Base-by-base conservation (phyloP, 2,329 filamentous ascomycete species). In the Plectosphaerella cucumerina region DNA sequence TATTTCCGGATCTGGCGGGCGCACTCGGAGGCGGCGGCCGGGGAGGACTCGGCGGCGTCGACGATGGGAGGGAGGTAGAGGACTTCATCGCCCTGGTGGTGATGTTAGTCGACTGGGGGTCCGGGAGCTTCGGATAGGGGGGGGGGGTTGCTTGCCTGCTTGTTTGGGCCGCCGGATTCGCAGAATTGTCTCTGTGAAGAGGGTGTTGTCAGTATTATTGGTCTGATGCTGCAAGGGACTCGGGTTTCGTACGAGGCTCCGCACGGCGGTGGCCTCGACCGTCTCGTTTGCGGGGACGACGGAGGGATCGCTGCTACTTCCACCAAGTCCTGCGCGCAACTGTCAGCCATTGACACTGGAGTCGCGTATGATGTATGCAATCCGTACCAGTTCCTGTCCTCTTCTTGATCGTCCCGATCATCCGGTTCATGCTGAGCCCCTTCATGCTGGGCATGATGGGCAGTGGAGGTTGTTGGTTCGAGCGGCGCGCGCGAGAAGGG, bases 51-150 rank as follows among this genome's bases (percentile, higher is more conserved):
- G 74, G 92, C 92, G 48, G 88, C 84, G 64, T 97, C 94, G 73
- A 99, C 94, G 59, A 99, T 97, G 53, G 86, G 83, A 9, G 94
- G 94, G 34, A 97, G 86, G 65, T 92, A 90, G 53, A 96, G 85
- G 56, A 96, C 91, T 74, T 97, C 94, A 67, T 95, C 89, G 64
- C 86, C 89, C 80, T 90, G 67, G 6, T n/a, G 48, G 31, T 18
- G 26, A 31, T 34, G 35, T 41, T 35, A 34, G 48, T 43, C 26
- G n/a, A 14, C 23, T 23, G 48, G 37, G 9, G 5, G 20, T 41
- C n/a, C 20, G 37, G 18, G 17, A 15, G 12, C 9, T 12, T 6
- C 14, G 20, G 21, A 11, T 10, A 6, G 20, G 14, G 18, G 44
- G 20, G 15, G 31, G 50, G 23, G 52, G 61, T 50, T 17, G 50